Percentiles rank a stretch among this genome's conserved stretches.
Conservation (phyloP, 2,329 filamentous ascomycete genomes). For the Dothistroma septosporum region DNA sequence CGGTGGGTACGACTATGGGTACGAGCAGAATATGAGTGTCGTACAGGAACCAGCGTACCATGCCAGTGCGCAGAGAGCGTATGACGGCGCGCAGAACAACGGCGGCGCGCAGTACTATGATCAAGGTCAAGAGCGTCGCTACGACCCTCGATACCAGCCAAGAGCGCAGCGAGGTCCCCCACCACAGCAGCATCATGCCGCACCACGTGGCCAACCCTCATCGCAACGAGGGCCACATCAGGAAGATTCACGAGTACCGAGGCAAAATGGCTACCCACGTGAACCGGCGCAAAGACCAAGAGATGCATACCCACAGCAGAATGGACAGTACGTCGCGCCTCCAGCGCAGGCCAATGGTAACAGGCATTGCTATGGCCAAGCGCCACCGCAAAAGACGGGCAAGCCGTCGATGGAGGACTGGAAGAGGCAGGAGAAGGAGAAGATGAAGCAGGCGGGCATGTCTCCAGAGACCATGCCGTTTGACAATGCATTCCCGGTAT, state of each 20-base stretch:
- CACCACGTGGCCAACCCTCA: constrained; percentile 10
- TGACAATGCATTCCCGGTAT: constrained; percentile 49
- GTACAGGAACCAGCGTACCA: constrained; percentile 10
- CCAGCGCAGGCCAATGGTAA: not conserved
- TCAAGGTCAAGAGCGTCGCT: constrained; percentile 19
- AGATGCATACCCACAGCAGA: constrained; percentile 1
- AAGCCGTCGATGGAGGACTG: constrained; percentile 34
- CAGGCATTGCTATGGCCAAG: constrained; percentile 3
- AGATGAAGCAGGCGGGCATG: constrained; percentile 27
- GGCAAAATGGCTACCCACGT: constrained; percentile 11
- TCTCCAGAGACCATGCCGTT: constrained; percentile 31
- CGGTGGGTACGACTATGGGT: constrained; percentile 6
- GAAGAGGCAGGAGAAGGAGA: constrained; percentile 33
- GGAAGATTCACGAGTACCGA: constrained; percentile 8
- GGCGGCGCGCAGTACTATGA: constrained; percentile 11
- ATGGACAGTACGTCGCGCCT: not conserved
- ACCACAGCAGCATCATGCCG: constrained; percentile 10
- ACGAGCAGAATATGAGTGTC: constrained; percentile 11
- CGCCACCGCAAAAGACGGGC: constrained; percentile 8
- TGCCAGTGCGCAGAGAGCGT: constrained; percentile 12
- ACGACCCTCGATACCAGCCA: constrained; percentile 29
- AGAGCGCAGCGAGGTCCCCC: constrained; percentile 20
- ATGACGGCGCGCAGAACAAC: constrained; percentile 9
- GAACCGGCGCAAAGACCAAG: constrained; percentile 5
- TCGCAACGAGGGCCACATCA: constrained; percentile 7